These are phyloP conservation scores for Terfezia boudieri DNA, from an alignment of 495 filamentous ascomycete species.

Conservation along the genomic window DNA sequence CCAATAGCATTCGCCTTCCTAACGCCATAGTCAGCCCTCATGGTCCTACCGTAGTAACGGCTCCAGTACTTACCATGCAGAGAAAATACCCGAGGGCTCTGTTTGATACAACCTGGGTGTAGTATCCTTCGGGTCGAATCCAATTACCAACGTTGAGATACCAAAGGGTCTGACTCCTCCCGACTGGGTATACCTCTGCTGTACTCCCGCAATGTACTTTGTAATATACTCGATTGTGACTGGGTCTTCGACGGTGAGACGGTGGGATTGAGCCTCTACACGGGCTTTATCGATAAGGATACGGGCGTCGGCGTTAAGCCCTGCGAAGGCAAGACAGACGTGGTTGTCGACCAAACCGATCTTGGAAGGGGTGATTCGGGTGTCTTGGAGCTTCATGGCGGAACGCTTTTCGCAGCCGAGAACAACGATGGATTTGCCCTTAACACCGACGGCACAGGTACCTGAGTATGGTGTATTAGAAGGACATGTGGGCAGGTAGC, in stretches of 20 bases:
- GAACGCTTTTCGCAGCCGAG: conserved; percentile 96
- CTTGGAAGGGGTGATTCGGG: conserved; percentile 95
- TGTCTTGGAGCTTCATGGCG: conserved; percentile 98
- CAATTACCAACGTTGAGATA: conserved; percentile 90
- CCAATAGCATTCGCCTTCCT: conserved; percentile 99
- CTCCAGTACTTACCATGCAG: conserved; percentile 52
- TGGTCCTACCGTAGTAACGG: neutral
- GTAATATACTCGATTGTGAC: conserved; percentile 98
- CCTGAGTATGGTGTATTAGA: conserved; percentile 28
- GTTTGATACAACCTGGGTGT: conserved; percentile 85
- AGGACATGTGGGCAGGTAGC: neutral
- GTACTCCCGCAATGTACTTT: conserved; percentile 90
- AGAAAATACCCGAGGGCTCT: conserved; percentile 94
- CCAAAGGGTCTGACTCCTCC: conserved; percentile 94
- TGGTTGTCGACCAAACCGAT: conserved; percentile 86
- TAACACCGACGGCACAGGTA: conserved; percentile 94
- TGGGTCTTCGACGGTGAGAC: conserved; percentile 93
- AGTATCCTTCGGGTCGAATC: conserved; percentile 79
- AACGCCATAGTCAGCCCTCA: neutral
- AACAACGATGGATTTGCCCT: conserved; percentile 83
- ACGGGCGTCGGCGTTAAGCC: conserved; percentile 87
- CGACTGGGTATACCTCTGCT: conserved; percentile 95
- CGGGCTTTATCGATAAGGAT: conserved; percentile 95
- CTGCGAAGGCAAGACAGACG: conserved; percentile 90
- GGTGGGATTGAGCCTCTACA: conserved; percentile 89